phyloP scores from a whole-genome alignment of 2,329 filamentous ascomycete genomes.

The Xylaria sp. region DNA sequence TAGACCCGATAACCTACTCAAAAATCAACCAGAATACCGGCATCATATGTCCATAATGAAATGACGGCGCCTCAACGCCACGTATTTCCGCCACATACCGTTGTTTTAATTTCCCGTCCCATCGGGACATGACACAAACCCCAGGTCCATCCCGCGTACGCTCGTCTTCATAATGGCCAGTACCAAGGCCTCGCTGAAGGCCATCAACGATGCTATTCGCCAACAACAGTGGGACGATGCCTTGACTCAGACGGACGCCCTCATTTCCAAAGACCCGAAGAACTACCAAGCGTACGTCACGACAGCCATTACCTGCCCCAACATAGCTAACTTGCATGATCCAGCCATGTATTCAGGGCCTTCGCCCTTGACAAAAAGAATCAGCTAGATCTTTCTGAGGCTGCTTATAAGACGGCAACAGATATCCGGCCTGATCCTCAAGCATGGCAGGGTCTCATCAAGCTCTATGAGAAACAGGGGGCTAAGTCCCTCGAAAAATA shows the following conservation, averaged over 20 bases:
- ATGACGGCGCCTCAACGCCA: conserved; percentile 33
- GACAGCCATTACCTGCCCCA: not conserved
- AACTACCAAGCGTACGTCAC: conserved; percentile 78
- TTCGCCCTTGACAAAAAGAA: conserved; percentile 81
- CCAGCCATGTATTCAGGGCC: conserved; percentile 81
- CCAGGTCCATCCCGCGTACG: conserved; percentile 15
- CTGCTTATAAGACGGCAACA: conserved; percentile 75
- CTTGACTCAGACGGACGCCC: conserved; percentile 68
- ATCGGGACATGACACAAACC: conserved; percentile 32
- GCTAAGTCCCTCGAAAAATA: conserved; percentile 73
- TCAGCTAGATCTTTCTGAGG: conserved; percentile 73
- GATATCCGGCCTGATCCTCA: conserved; percentile 78
- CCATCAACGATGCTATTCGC: conserved; percentile 78
- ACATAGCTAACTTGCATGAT: conserved; percentile 2
- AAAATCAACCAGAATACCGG: not conserved
- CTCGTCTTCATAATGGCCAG: conserved; percentile 51
- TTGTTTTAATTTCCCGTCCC: not conserved
- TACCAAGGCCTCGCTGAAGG: conserved; percentile 78
- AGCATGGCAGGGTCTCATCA: conserved; percentile 88
- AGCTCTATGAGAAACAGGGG: conserved; percentile 81
- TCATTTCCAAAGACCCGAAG: conserved; percentile 73
- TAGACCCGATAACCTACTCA: not conserved
- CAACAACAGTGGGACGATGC: conserved; percentile 80
- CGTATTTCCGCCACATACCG: not conserved
- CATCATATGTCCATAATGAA: conserved; percentile 6